Percentiles rank a stretch among this genome's conserved stretches.
Evolutionary conservation across 2,329 filamentous ascomycete genomes (phyloP).

Genomic region (Talaromyces sp.): DNA sequence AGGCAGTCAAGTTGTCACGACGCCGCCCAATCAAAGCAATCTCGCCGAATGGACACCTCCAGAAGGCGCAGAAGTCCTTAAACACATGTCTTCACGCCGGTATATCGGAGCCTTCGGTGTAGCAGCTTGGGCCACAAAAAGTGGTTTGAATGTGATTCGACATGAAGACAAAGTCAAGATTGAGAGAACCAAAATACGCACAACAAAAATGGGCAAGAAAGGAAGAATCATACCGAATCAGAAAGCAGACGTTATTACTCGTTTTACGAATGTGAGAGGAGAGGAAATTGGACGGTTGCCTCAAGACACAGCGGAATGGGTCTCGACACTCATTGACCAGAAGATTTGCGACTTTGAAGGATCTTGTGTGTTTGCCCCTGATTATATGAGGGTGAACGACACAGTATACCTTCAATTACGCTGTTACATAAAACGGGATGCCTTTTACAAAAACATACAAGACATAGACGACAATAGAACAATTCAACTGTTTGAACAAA

Average conservation of each 20-base stretch:
- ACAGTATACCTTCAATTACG: constrained; percentile 87
- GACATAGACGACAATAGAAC: constrained; percentile 62
- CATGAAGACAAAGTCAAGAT: constrained; percentile 83
- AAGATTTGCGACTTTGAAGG: constrained; percentile 84
- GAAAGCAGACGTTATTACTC: constrained; percentile 80
- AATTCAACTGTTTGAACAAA: constrained; percentile 73
- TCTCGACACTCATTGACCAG: constrained; percentile 88
- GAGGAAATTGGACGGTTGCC: constrained; percentile 82
- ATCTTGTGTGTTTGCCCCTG: constrained; percentile 82
- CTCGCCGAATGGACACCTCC: constrained; percentile 5
- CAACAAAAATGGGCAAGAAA: constrained; percentile 46
- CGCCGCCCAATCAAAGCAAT: background rate
- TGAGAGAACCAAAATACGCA: constrained; percentile 75
- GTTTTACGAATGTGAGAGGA: constrained; percentile 77
- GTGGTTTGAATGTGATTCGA: constrained; percentile 69
- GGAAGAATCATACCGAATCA: constrained; percentile 51
- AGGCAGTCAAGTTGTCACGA: background rate
- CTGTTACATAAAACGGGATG: constrained; percentile 69
- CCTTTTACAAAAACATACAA: constrained; percentile 64
- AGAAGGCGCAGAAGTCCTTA: constrained; percentile 19
- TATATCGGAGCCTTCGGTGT: constrained; percentile 93
- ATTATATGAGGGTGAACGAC: constrained; percentile 81
- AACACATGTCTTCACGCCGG: constrained; percentile 51
- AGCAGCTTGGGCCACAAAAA: constrained; percentile 86
- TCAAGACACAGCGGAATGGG: constrained; percentile 85